Evolutionary conservation across 2,329 filamentous ascomycete species (phyloP).

Genomic region (Emericellopsis atlantica): DNA sequence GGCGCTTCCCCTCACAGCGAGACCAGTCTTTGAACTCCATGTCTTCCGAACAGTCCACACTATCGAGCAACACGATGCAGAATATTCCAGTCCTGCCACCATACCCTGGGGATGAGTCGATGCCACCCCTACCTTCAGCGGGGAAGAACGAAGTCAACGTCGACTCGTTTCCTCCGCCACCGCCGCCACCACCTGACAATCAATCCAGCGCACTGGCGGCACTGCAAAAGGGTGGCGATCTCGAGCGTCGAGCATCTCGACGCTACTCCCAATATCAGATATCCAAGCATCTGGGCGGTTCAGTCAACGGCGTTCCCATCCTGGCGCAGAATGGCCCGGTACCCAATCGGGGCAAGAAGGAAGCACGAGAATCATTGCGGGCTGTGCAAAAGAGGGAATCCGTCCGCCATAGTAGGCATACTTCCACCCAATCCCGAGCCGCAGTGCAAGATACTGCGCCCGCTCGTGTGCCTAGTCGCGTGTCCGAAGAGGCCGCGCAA

Average conservation of each 20-base stretch:
- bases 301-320: constrained; percentile 72
- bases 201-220: constrained; percentile 85
- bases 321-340: constrained; percentile 76
- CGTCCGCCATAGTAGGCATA: constrained; percentile 34
- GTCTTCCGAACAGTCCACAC: constrained; percentile 49
- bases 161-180: constrained; percentile 59
- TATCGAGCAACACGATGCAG: constrained; percentile 67
- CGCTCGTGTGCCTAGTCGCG: constrained; percentile 42
- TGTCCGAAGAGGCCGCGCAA: constrained; percentile 46
- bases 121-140: constrained; percentile 27
- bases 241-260: constrained; percentile 84
- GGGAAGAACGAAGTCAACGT: constrained; percentile 34
- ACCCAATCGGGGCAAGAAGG: constrained; percentile 60
- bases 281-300: constrained; percentile 77
- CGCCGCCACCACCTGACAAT: constrained; percentile 54
- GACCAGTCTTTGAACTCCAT: constrained; percentile 37
- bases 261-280: constrained; percentile 96
- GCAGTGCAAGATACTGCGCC: constrained; percentile 44
- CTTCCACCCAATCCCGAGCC: constrained; percentile 29
- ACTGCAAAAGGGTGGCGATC: constrained; percentile 78
- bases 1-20: constrained; percentile 31
- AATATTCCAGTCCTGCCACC: constrained; percentile 63
- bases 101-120: constrained; percentile 50
- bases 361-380: constrained; percentile 74
- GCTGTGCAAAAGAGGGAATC: constrained; percentile 44